Evolutionary conservation across 1,284 basidiomycete species (phyloP), one percentile per base, ranked within the genome.

Genomic region (Sanghuangporus baumii): DNA sequence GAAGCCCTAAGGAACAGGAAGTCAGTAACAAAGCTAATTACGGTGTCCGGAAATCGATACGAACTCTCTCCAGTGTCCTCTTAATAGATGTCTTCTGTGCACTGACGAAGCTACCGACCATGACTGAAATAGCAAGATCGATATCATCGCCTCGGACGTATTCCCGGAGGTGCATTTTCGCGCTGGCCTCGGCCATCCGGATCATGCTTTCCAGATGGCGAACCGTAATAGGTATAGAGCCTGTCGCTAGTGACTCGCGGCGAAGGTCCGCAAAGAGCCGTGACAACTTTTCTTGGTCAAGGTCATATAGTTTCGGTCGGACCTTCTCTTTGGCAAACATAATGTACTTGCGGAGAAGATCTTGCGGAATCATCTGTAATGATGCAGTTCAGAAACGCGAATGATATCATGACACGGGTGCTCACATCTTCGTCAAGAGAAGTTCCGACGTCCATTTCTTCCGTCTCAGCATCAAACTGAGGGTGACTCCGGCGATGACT

Each of bases 121-220:
- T 91, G 43, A 98, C 95, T 67, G 94, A 93, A 68, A 99, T 98
- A 1, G 97, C 96, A 59, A 98, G 78, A 74, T 99, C 96, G 69
- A 99, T 96, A 73, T 99, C 97, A 74, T 99, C 97, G 12, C 88
- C 81, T 46, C 97, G 86, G 55, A 99, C 97, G 71, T 93, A 98
- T 75, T 99, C 97, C 57, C 97, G 84, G 66, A 99, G 79, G 64
- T 96, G 90, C 96, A 99, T 99, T 81, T 98, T 98, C 52, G 96
- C 97, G 69, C 91, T 94, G 14, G 97, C 96, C 75, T 99, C 96
- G 1, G 94, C 87, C 97, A 99, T 99, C 51, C 97, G 88, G 75
- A 99, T 99, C 93, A 98, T 98, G 73, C 93, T 96, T 77, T 99
- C 97, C 65, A 99, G 77, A 72, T 98, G 97, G 67, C 97, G 91